Evolutionary conservation across 768 basidiomycete species (phyloP).

Genomic region (Pisolithus microcarpus): DNA sequence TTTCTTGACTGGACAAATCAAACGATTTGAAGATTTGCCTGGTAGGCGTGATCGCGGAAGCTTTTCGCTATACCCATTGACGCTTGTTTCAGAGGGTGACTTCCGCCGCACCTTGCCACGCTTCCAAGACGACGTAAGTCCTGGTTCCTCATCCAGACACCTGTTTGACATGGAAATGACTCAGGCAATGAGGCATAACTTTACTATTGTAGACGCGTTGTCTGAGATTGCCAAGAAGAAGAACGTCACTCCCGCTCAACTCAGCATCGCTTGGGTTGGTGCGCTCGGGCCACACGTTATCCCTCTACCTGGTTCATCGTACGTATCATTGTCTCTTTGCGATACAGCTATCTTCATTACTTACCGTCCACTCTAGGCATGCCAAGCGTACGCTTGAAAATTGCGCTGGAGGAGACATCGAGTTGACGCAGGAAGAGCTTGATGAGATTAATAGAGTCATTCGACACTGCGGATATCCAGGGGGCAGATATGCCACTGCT

Average conservation of each 20-base stretch:
- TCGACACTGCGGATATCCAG: conserved; percentile 27
- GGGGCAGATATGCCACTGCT: conserved; percentile 33
- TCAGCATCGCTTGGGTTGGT: conserved; percentile 39
- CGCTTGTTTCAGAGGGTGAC: conserved; percentile 30
- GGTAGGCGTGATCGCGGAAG: conserved; percentile 8
- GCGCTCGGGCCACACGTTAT: conserved; percentile 37
- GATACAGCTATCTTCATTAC: neutral
- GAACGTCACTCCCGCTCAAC: conserved; percentile 36
- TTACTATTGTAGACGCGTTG: conserved; percentile 37
- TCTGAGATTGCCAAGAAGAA: conserved; percentile 35
- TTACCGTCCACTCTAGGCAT: conserved; percentile 12
- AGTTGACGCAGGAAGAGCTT: conserved; percentile 34
- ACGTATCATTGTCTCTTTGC: conserved; percentile 8
- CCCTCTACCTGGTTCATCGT: conserved; percentile 46
- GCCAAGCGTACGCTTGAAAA: conserved; percentile 40
- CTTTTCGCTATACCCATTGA: conserved; percentile 5
- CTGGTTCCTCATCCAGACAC: neutral
- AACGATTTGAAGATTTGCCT: conserved; percentile 29
- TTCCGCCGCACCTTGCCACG: conserved; percentile 32
- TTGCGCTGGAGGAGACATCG: conserved; percentile 35
- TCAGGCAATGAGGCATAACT: conserved; percentile 36
- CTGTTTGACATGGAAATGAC: neutral
- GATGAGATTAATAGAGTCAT: conserved; percentile 34
- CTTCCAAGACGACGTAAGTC: conserved; percentile 37
- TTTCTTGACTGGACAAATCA: conserved; percentile 46